Evolutionary conservation across 192 early-diverging fungal genomes (phyloP), one percentile per base, ranked within the genome.

Genomic region (Umbelopsis sp.): DNA sequence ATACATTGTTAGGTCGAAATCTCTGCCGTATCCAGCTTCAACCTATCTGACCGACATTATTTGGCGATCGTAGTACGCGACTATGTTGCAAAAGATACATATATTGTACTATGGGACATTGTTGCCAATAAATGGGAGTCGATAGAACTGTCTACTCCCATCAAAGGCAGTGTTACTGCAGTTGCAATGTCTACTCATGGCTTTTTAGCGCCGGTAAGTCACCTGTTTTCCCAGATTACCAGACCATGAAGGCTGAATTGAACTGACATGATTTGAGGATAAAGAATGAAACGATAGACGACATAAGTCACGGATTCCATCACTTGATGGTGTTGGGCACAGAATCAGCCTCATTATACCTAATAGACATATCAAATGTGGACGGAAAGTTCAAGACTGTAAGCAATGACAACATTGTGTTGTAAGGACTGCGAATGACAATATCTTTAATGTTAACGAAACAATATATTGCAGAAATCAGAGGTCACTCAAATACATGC

Each of bases 301-400:
- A 29, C 17, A n/a, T 31, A 14, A 62, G 56, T 26, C 56, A 32
- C 16, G 31, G 31, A 34, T 29, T 32, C 0, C 56, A 62, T 34
- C 56, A 62, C 31, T n/a, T 62, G 3, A 62, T 62, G 56, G 29
- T 62, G 6, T n/a, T 62, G 14, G 56, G 56, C 0, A 62, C 56
- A 14, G 56, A 62, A 34, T 12, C 31, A 0, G 24, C 56, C 24
- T 22, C 26, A 4, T 7, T 62, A 34, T 26, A 62, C 31, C 31
- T 62, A 7, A 62, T 62, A 14, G 56, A 62, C 31, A 34, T 62
- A 3, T 62, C 56, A 29, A 34, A n/a, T 17, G 26, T 62, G 31
- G 56, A 62, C 14, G 12, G 31, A 34, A 36, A 29, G 17, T 62
- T 62, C 14, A n/a, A 29, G 12, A 34, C 34, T 62, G 56, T 62